Evolutionary conservation across 805 yeast genomes (phyloP).

Genomic region (Wickerhamiella sorbophila): DNA sequence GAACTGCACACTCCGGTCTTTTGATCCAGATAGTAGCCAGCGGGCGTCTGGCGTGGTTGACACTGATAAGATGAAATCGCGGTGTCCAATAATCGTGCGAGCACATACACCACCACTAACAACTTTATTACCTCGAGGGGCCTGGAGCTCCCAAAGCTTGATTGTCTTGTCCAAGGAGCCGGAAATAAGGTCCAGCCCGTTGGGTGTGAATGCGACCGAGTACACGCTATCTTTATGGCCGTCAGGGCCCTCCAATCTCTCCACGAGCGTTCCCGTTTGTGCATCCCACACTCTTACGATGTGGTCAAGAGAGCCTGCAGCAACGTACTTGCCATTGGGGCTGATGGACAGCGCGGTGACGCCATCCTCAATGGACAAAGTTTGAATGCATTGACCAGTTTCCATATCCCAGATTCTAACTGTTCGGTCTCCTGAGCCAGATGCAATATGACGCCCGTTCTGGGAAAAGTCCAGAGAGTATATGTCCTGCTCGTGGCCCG

Average conservation of each 20-base stretch:
- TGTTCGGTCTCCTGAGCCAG: constrained; percentile 94
- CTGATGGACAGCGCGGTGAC: constrained; percentile 96
- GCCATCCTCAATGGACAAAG: constrained; percentile 89
- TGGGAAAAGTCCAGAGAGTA: constrained; percentile 92
- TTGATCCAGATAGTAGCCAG: constrained; percentile 85
- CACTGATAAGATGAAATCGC: constrained; percentile 87
- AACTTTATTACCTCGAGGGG: constrained; percentile 27
- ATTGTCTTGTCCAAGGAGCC: constrained; percentile 94
- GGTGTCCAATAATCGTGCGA: constrained; percentile 89
- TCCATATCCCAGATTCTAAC: constrained; percentile 93
- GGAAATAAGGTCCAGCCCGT: constrained; percentile 81
- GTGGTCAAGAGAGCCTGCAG: constrained; percentile 92
- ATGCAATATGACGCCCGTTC: constrained; percentile 80
- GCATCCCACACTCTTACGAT: constrained; percentile 97
- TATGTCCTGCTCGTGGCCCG: constrained; percentile 96
- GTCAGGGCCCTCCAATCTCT: constrained; percentile 82
- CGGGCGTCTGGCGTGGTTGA: constrained; percentile 88
- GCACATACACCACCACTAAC: constrained; percentile 41
- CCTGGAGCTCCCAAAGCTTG: constrained; percentile 81
- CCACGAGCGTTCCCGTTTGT: constrained; percentile 78
- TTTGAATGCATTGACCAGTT: constrained; percentile 75
- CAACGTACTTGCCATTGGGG: constrained; percentile 85
- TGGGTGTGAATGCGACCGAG: constrained; percentile 82
- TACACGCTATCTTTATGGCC: constrained; percentile 96
- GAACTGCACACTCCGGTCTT: constrained; percentile 91